Percentiles rank a stretch among this genome's conserved stretches.
Evolutionary conservation across 2,329 filamentous ascomycete genomes (phyloP).

Genomic region (Fusarium nanum): DNA sequence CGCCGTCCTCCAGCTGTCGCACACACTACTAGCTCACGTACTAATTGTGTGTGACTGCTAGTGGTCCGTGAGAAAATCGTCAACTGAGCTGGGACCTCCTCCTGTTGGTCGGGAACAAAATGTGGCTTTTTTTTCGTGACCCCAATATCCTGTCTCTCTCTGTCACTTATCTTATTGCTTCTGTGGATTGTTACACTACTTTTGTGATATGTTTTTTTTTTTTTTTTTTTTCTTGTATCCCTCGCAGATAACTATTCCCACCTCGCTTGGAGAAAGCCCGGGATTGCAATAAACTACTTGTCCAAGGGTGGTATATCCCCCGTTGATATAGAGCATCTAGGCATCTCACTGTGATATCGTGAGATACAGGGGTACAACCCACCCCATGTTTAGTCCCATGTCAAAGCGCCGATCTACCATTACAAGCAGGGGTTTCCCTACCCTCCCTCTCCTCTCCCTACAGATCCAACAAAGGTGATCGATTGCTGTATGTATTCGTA

Average conservation of each 20-base stretch:
- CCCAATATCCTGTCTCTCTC: neutral
- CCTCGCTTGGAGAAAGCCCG: neutral
- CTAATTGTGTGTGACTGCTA: neutral
- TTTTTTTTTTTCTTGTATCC: neutral
- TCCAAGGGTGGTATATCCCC: neutral
- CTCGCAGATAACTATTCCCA: neutral
- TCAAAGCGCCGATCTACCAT: slow-evolving; percentile 35
- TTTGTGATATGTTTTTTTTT: neutral
- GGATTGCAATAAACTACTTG: neutral
- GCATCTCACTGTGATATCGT: too few relatives aligned
- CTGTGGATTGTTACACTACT: neutral
- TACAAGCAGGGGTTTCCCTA: slow-evolving; percentile 29
- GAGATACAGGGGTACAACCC: neutral
- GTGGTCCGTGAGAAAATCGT: neutral
- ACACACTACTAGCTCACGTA: neutral
- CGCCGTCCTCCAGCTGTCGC: neutral
- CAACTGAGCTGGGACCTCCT: neutral
- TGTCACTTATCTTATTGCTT: slow-evolving; percentile 1
- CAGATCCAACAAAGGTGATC: slow-evolving; percentile 5
- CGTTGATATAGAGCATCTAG: neutral
- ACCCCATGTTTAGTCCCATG: slow-evolving; percentile 1
- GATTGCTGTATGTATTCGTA: neutral
- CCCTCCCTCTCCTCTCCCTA: neutral
- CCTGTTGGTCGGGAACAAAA: neutral
- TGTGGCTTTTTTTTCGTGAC: neutral